Percentiles rank a stretch among this genome's conserved stretches.
Evolutionary conservation across 2,329 filamentous ascomycete species (phyloP).

Genomic region (Ceratocystis colombiana): DNA sequence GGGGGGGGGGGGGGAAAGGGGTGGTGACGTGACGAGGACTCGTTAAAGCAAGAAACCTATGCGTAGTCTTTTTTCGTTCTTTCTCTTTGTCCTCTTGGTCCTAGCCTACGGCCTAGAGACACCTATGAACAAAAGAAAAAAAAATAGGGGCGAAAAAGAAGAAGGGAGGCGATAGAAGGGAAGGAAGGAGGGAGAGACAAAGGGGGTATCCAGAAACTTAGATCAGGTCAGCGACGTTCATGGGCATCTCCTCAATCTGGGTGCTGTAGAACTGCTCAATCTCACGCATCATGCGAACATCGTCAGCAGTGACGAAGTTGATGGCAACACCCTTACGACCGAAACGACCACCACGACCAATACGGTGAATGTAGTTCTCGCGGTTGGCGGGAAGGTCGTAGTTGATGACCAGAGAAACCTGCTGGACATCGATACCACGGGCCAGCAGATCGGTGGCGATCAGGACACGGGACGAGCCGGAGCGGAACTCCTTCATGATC

Average conservation of each 20-base stretch:
- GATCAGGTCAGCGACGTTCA: constrained; percentile 74
- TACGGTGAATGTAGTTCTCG: constrained; percentile 99
- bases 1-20: neutral
- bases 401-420: constrained; percentile 99
- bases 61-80: constrained; percentile 8
- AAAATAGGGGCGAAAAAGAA: constrained; percentile 17
- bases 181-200: neutral
- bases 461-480: constrained; percentile 93
- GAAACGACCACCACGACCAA: constrained; percentile 98
- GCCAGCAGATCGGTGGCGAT: constrained; percentile 96
- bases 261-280: constrained; percentile 99
- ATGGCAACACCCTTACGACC: constrained; percentile 99
- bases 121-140: constrained; percentile 18
- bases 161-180: neutral
- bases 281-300: constrained; percentile 99
- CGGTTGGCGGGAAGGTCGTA: constrained; percentile 98
- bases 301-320: constrained; percentile 99
- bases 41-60: constrained; percentile 15
- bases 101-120: neutral
- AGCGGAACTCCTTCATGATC: constrained; percentile 99
- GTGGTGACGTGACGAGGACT: constrained; percentile 3
- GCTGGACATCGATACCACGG: constrained; percentile 99
- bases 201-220: constrained; percentile 36
- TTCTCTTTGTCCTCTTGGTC: neutral
- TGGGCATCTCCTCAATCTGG: constrained; percentile 99